These are phyloP conservation scores for Colletotrichum sp. DNA, from an alignment of 2,329 filamentous ascomycete species.

Conservation along the genomic window DNA sequence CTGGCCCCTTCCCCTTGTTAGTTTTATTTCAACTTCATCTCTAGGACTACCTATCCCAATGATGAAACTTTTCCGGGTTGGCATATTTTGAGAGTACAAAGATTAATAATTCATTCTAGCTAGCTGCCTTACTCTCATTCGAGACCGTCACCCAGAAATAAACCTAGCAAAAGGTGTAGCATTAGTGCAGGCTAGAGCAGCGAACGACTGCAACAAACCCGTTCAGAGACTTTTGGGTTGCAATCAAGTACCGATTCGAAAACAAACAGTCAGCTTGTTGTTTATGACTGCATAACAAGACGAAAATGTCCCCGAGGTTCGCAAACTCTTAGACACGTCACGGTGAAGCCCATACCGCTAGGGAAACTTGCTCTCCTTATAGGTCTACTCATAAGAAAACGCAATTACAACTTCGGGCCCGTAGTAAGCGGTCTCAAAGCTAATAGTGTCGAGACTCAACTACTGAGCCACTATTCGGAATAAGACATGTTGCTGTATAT, in stretches of 20 bases:
- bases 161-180: neutral
- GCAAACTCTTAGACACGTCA: neutral
- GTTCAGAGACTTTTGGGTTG: neutral
- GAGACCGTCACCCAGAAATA: neutral
- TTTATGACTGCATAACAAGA: neutral
- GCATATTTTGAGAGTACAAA: neutral
- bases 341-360: neutral
- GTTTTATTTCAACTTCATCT: constrained; percentile 10
- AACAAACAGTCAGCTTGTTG: neutral
- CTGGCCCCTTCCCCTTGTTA: neutral
- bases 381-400: neutral
- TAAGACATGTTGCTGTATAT: neutral
- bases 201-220: neutral
- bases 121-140: neutral
- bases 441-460: neutral
- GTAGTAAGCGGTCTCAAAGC: neutral
- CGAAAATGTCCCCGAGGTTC: neutral
- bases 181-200: neutral
- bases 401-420: neutral
- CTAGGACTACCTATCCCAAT: neutral
- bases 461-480: neutral
- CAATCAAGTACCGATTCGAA: neutral
- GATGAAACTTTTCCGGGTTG: neutral
- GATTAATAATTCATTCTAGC: neutral
- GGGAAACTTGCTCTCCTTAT: neutral